Percentiles rank a stretch among this genome's conserved stretches.
These are phyloP conservation scores for Crithidia fasciculata DNA, from an alignment of 208 protist species.

Conservation along the genomic window DNA sequence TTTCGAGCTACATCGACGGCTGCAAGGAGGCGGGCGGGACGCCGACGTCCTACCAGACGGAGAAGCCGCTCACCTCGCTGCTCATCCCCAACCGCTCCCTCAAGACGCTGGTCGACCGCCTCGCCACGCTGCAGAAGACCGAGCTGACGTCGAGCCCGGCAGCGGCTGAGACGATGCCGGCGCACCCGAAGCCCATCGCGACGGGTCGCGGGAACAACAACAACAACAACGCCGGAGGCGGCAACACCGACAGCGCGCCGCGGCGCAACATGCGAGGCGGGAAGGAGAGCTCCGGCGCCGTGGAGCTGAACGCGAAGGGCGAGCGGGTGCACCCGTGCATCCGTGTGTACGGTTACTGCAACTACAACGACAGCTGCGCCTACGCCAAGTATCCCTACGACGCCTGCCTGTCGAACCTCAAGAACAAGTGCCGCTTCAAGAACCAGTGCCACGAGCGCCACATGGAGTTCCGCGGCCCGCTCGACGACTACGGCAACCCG, in stretches of 20 bases:
- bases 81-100: constrained; percentile 85
- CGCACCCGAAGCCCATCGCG: constrained; percentile 21
- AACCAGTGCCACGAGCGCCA: constrained; percentile 89
- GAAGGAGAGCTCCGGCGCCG: constrained; percentile 24
- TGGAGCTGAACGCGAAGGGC: constrained; percentile 56
- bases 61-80: constrained; percentile 63
- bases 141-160: constrained; percentile 18
- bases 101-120: constrained; percentile 76
- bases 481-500: constrained; percentile 58
- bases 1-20: constrained; percentile 75
- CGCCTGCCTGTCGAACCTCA: constrained; percentile 88
- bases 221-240: constrained; percentile 14
- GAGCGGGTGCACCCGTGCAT: constrained; percentile 87
- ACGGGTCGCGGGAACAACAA: constrained; percentile 11
- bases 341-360: constrained; percentile 90
- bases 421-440: constrained; percentile 89
- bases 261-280: constrained; percentile 28
- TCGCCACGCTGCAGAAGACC: constrained; percentile 42
- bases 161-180: constrained; percentile 6
- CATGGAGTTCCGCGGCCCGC: constrained; percentile 79
- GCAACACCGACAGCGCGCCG: constrained; percentile 9
- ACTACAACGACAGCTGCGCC: constrained; percentile 86
- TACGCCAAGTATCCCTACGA: constrained; percentile 91
- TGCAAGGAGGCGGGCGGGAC: constrained; percentile 53
- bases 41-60: constrained; percentile 76